Conservation (phyloP, 2,329 filamentous ascomycete genomes). For the Aspergillus pseudonomiae region DNA sequence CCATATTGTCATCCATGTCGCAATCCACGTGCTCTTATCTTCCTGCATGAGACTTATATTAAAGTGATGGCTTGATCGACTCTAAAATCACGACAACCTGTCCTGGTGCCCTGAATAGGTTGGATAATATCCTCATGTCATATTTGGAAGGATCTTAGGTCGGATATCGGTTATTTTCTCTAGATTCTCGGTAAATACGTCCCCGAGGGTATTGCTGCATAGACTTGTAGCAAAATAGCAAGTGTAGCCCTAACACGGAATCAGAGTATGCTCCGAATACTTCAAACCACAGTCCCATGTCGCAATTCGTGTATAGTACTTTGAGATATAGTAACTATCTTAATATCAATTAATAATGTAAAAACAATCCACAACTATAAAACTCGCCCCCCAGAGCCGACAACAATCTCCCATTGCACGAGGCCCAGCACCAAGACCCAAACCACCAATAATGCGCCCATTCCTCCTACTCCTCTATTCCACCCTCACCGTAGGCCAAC, state of each 20-base stretch:
- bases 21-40: background rate
- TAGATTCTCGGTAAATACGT: background rate
- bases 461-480: background rate
- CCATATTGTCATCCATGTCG: background rate
- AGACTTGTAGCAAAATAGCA: background rate
- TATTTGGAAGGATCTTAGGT: background rate
- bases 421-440: background rate
- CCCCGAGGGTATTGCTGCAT: background rate
- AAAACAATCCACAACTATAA: background rate
- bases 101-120: background rate
- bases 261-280: background rate
- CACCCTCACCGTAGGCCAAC: constrained; percentile 13
- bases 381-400: background rate
- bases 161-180: background rate
- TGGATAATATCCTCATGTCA: background rate
- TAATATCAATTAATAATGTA: background rate
- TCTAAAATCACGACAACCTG: background rate
- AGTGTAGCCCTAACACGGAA: background rate
- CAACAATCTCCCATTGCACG: background rate
- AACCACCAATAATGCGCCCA: background rate
- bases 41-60: background rate
- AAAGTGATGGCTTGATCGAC: background rate
- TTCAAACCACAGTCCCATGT: background rate
- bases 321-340: background rate
- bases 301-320: background rate